A percentile compares a stretch with the other conserved stretches of the same genome.
Conservation (phyloP, 768 basidiomycete genomes). For the Calocybe cyanea region DNA sequence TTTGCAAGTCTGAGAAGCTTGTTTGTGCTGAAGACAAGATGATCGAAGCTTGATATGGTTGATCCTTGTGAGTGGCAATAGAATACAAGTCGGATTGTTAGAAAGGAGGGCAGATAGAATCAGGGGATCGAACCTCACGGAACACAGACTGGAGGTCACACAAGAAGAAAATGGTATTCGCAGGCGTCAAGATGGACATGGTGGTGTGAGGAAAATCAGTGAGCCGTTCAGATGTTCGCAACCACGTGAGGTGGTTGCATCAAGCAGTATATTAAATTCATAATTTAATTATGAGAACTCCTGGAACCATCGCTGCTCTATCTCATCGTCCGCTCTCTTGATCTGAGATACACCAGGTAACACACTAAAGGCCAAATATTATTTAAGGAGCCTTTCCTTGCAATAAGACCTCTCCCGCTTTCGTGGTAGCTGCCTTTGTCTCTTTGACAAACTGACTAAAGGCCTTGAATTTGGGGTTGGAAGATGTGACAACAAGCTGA, state of each 20-base stretch:
- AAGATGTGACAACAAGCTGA: constrained; percentile 67
- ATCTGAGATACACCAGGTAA: no score
- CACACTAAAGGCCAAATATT: no score
- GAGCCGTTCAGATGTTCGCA: not conserved
- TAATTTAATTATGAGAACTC: no score
- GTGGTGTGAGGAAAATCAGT: constrained; percentile 4
- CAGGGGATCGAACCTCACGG: constrained; percentile 11
- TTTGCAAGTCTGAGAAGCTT: constrained; percentile 19
- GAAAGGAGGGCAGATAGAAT: no score
- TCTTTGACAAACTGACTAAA: constrained; percentile 76
- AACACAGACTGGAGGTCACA: constrained; percentile 18
- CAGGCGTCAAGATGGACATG: constrained; percentile 17
- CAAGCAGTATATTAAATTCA: no score
- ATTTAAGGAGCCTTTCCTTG: not conserved
- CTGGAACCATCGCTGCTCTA: constrained; percentile 4
- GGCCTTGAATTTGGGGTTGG: constrained; percentile 61
- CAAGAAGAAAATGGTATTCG: constrained; percentile 16
- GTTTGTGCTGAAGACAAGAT: constrained; percentile 18
- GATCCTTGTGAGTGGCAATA: constrained; percentile 5
- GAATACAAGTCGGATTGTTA: not conserved
- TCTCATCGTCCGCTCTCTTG: no score
- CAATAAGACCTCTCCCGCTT: constrained; percentile 29
- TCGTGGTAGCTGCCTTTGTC: constrained; percentile 60
- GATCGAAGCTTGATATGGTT: constrained; percentile 16
- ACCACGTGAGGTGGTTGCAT: not conserved